Evolutionary conservation across 129 eudicot genomes (phyloP), one percentile per base, ranked within the genome.

Genomic region (Saposhnikovia divaricata): DNA sequence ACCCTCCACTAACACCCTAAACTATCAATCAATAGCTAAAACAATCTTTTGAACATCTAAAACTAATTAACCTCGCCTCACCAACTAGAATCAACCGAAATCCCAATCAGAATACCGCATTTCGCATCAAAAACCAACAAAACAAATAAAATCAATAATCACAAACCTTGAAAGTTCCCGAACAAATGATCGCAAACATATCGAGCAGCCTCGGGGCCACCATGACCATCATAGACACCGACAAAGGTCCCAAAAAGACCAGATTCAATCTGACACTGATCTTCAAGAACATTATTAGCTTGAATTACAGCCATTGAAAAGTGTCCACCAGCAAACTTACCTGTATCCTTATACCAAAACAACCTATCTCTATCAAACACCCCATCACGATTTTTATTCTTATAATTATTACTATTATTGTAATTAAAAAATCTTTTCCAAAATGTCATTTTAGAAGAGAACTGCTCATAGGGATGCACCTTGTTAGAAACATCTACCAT

Each of bases 191-290:
- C 92, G 37, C 88, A 85, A 7, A 90, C 91, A 31, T 83, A 90
- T 23, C 88, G 85, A 34, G 96, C 92, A 2, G 85, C 87, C 55
- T 87, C 88, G 4, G 89, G 92, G 2, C 96, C 96, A 47, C 92
- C 91, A 73, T 90, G 96, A 46, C 96, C 96, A 82, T 90, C 96
- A 74, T 90, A 88, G 47, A 90, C 92, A 23, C 96, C 96, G 74
- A 90, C 91, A 80, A 87, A 90, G 1, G 92, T 88, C 19, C 92
- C 96, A 48, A 88, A 84, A 10, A 89, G 74, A 46, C 91, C 89
- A 3, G 89, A 88, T 87, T 88, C 92, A 68, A 90, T 85, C 86
- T 90, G 96, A 80, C 89, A 75, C 78, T 90, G 96, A 75, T 90
- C 96, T 70, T 90, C 96, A 23, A 90, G 89, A 25, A 86, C 86